phyloP scores from a whole-genome alignment of 75 land plant genomes.

The Picea glauca region DNA sequence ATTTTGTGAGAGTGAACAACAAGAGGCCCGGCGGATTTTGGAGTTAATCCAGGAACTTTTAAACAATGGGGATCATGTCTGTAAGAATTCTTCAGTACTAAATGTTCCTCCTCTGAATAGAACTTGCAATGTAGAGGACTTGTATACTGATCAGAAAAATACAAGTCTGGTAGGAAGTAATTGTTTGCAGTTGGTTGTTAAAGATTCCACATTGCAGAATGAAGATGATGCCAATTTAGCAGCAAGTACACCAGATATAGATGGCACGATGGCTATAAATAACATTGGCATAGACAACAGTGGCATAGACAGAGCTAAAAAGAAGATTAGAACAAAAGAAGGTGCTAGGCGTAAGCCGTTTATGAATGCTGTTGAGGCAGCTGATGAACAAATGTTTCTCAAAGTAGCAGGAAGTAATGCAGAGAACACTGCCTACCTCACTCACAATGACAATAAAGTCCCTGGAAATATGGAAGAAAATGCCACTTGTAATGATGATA shows the following conservation, averaged over 20 bases:
- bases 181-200: slow-evolving; percentile 2
- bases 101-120: background rate
- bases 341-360: slow-evolving; percentile 6
- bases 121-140: background rate
- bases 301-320: slow-evolving; percentile 6
- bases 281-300: background rate
- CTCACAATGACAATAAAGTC: background rate
- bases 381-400: background rate
- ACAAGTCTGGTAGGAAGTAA: background rate
- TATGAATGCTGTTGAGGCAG: background rate
- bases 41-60: background rate
- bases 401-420: slow-evolving; percentile 7
- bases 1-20: slow-evolving; percentile 1
- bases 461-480: background rate
- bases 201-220: background rate
- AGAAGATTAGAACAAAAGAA: slow-evolving; percentile 9
- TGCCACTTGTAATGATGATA: background rate
- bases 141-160: background rate
- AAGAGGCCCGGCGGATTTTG: background rate
- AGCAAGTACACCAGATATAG: background rate
- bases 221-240: background rate
- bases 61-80: background rate
- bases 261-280: background rate
- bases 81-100: background rate
- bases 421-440: background rate